Conservation (phyloP, 371 early-diverging fungal genomes). For the Mortierella polycephala region DNA sequence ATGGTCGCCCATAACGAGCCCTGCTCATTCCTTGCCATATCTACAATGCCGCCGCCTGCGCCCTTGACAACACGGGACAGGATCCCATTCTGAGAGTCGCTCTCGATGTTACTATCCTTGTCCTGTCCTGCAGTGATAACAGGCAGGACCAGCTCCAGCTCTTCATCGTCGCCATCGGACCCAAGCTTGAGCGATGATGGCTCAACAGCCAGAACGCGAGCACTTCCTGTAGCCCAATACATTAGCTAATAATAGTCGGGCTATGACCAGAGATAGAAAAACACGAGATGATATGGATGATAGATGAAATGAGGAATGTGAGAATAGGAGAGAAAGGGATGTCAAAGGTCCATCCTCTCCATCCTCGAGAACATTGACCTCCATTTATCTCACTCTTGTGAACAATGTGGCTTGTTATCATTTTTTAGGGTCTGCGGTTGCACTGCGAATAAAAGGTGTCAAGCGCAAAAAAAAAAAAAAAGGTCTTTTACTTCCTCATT, state of each 20-base stretch:
- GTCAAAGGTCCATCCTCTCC: too few relatives aligned
- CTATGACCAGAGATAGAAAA: background rate
- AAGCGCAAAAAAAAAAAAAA: too few relatives aligned
- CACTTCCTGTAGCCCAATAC: constrained; percentile 55
- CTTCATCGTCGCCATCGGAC: constrained; percentile 49
- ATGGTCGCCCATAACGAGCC: constrained; percentile 52
- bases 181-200: constrained; percentile 42
- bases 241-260: constrained; percentile 6
- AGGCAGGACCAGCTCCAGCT: constrained; percentile 48
- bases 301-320: too few relatives aligned
- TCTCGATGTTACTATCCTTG: constrained; percentile 22
- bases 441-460: too few relatives aligned
- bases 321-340: too few relatives aligned
- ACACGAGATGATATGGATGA: too few relatives aligned
- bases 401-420: too few relatives aligned
- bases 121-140: constrained; percentile 47
- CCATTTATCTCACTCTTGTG: too few relatives aligned
- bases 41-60: constrained; percentile 48
- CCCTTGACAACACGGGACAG: constrained; percentile 41
- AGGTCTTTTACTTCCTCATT: background rate
- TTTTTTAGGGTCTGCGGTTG: too few relatives aligned
- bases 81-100: constrained; percentile 38
- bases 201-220: constrained; percentile 53
- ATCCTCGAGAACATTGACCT: too few relatives aligned
- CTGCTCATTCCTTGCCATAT: constrained; percentile 48